A percentile compares a stretch with the other conserved stretches of the same genome.
These are phyloP conservation scores for Babesia gibsoni DNA, from an alignment of 169 alveolate species.

Conservation along the genomic window DNA sequence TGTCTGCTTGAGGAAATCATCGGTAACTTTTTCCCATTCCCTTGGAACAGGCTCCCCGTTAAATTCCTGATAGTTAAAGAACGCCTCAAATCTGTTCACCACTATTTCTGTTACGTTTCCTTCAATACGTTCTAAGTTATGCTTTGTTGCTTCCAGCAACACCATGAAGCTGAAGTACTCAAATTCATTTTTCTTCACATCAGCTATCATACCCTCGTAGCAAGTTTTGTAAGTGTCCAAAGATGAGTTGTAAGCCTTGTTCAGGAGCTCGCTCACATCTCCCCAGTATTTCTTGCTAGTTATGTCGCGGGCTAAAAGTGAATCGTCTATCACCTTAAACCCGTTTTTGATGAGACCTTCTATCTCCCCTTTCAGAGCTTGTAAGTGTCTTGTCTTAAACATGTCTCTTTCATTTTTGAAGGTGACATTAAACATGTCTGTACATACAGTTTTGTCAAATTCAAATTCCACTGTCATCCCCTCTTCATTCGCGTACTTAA, in stretches of 20 bases:
- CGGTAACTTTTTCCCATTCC: constrained; percentile 51
- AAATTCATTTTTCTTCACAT: constrained; percentile 22
- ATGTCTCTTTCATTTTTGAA: constrained; percentile 42
- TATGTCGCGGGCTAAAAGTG: constrained; percentile 24
- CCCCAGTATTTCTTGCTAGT: constrained; percentile 56
- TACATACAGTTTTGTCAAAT: constrained; percentile 29
- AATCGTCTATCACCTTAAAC: constrained; percentile 21
- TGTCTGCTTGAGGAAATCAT: constrained; percentile 45
- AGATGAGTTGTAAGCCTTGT: constrained; percentile 16
- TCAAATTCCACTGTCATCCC: constrained; percentile 12
- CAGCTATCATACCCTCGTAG: constrained; percentile 34
- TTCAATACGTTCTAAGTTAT: constrained; percentile 38
- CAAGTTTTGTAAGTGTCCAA: constrained; percentile 6
- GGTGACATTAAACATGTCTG: constrained; percentile 38
- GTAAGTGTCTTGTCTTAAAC: constrained; percentile 43
- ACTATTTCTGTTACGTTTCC: constrained; percentile 13
- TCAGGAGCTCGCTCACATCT: constrained; percentile 25
- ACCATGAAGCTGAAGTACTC: constrained; percentile 38
- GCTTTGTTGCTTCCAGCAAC: constrained; percentile 20
- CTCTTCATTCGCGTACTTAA: background rate
- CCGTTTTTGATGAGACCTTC: constrained; percentile 5
- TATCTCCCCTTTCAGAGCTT: constrained; percentile 31
- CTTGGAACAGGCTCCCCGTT: constrained; percentile 58
- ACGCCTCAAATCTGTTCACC: constrained; percentile 52
- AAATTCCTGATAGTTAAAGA: constrained; percentile 59